A percentile compares a stretch with the other conserved stretches of the same genome.
Evolutionary conservation across 495 filamentous ascomycete genomes (phyloP).

Genomic region (Hypoxylon subgilvum): DNA sequence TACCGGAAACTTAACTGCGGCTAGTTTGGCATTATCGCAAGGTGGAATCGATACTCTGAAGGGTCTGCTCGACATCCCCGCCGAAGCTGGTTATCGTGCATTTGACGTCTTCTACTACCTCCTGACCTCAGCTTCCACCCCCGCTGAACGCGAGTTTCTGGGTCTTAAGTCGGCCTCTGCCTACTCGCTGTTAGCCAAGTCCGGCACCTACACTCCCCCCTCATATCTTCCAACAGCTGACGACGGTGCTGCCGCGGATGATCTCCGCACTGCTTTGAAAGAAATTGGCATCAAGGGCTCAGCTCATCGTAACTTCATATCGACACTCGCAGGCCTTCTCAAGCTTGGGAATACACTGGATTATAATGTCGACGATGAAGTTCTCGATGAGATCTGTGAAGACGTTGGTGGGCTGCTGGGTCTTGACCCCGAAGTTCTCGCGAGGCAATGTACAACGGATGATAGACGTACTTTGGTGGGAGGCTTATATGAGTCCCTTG

Average conservation of each 20-base stretch:
- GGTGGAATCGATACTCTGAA: conserved; percentile 84
- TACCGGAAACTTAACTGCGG: conserved; percentile 75
- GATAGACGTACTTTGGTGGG: conserved; percentile 83
- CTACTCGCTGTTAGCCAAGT: conserved; percentile 80
- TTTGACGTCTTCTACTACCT: conserved; percentile 99
- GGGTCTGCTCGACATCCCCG: conserved; percentile 81
- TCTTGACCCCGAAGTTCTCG: conserved; percentile 82
- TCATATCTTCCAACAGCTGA: conserved; percentile 91
- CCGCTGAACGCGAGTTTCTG: conserved; percentile 90
- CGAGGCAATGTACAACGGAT: conserved; percentile 76
- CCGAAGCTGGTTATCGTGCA: conserved; percentile 83
- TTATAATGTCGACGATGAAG: conserved; percentile 83
- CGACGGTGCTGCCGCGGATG: conserved; percentile 90
- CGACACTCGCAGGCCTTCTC: conserved; percentile 81
- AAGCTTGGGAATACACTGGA: conserved; percentile 91
- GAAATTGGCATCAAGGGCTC: conserved; percentile 90
- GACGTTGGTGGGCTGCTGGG: conserved; percentile 87
- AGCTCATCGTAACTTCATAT: conserved; percentile 77
- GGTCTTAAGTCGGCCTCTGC: conserved; percentile 77
- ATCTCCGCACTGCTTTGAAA: conserved; percentile 82
- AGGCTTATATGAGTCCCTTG: conserved; percentile 89
- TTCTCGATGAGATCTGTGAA: conserved; percentile 83
- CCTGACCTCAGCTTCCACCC: conserved; percentile 84
- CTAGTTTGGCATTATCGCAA: conserved; percentile 78
- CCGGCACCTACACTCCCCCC: conserved; percentile 85